Evolutionary conservation across 768 basidiomycete genomes (phyloP), one percentile per base, ranked within the genome.

Genomic region (Naganishia vishniacii): DNA sequence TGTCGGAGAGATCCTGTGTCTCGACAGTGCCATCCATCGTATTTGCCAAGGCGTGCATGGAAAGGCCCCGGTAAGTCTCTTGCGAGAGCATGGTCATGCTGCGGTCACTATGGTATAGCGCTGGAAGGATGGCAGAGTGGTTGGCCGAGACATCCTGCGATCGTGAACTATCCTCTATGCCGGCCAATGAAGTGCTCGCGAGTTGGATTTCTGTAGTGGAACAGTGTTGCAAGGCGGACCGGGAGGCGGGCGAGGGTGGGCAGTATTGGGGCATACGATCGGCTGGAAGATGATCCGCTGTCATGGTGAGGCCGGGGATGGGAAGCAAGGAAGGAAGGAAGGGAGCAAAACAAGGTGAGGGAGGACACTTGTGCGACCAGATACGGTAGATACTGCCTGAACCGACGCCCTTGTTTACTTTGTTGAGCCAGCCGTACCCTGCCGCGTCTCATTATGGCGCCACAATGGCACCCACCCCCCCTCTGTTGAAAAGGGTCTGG

Each of bases 171-270:
- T 34, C 53, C 20, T 40, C 53, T 5, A 56, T n/a, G 23, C 53
- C 53, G 34, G 53, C 25, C 18, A 56, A 40, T 13, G 53, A 56
- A 20, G 53, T 56, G 26, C 53, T 56, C 15, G 53, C 53, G 20
- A 56, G 53, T 26, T 56, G 53, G 11, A 56, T 56, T 16, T 56
- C 53, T 32, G n/a, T 56, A 7, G 53, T 56, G 13, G 53, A 56
- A 26, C 53, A 56, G 34, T 56, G 53, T 40, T 56, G 53, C 23
- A 56, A 34, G 18, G 53, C 53, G 32, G 53, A 56, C n/a, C 26
- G 12, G 3, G 31, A 37, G 23, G 53, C 53, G 15, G 53, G 53
- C 4, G 53, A 56, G 4, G 53, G 20, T 6, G 53, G 53, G 23
- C 40, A 41, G 31, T 40, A 56, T 34, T 56, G 37, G 23, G 53